Conservation (phyloP, 225 moss, liverwort and hornwort genomes). For the Pseudoscleropodium purum region DNA sequence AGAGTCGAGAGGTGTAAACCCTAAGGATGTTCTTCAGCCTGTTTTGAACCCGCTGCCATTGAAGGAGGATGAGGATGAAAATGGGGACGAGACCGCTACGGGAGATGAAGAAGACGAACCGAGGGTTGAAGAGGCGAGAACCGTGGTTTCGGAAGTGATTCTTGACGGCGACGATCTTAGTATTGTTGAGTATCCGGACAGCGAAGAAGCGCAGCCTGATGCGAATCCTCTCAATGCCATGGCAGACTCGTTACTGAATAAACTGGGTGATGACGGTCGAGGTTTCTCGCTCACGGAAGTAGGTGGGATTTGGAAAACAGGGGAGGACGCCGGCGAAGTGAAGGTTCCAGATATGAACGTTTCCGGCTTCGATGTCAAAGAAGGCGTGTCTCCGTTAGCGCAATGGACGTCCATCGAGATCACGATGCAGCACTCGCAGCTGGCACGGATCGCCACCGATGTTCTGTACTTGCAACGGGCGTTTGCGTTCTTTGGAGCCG, state of each 20-base stretch:
- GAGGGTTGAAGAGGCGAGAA: not conserved
- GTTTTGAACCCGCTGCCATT: not conserved
- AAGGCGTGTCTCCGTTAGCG: conserved; percentile 40
- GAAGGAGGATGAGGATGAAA: not conserved
- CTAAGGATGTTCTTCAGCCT: not conserved
- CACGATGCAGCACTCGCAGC: conserved; percentile 56
- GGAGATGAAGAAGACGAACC: not conserved
- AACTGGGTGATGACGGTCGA: conserved; percentile 2
- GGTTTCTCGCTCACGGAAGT: conserved; percentile 36
- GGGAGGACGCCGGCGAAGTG: conserved; percentile 26
- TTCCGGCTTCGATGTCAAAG: conserved; percentile 42
- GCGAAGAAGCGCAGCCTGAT: conserved; percentile 2
- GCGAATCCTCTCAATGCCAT: not conserved
- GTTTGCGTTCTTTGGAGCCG: conserved; percentile 53
- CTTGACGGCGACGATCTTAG: conserved; percentile 20
- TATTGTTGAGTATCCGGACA: conserved; percentile 8
- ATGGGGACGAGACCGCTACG: not conserved
- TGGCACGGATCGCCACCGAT: conserved; percentile 61
- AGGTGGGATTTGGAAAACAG: conserved; percentile 41
- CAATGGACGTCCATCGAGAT: conserved; percentile 72
- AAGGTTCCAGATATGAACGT: conserved; percentile 18
- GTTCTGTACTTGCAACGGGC: conserved; percentile 46
- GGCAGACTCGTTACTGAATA: conserved; percentile 18
- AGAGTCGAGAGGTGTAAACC: not conserved
- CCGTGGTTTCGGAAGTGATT: conserved; percentile 29